Evolutionary conservation across 306 rosid species (phyloP), one percentile per base, ranked within the genome.

Genomic region (Leucaena leucocephala): DNA sequence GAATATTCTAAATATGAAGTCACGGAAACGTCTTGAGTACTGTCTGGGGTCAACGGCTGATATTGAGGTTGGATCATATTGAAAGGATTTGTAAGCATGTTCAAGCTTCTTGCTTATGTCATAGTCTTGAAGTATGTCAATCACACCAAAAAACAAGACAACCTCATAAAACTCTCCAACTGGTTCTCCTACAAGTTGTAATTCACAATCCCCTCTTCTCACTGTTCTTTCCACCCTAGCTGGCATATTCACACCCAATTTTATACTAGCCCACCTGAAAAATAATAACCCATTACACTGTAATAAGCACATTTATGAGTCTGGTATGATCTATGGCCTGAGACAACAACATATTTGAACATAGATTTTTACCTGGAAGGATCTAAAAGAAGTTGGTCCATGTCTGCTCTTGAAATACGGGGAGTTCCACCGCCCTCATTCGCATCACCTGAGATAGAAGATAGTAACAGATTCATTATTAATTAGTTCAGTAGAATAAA

Each of bases 31-130:
- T 86, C 86, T 88, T 0, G 98, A 94, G 79, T 94, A 94, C 48
- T 90, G 97, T 67, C 65, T 90, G 3, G 98, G 98, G 88, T 94
- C 98, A 13, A 94, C 98, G 0, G 97, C 97, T 50, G 98, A 94
- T 68, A 94, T 94, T 34, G 94, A 94, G 45, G 94, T 92, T 0
- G 98, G 90, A 34, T 94, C 98, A 78, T 92, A 90, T 66, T 94
- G 98, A 76, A 94, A 54, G 83, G 98, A 94, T 82, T 94, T 94
- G 86, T 94, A 94, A 3, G 97, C 98, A 85, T 94, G 98, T 67
- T 94, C 98, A 55, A 94, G 97, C 91, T 94, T 94, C 94, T 94
- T 94, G 91, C 97, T 94, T 43, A 94, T 94, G 83, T 94, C 98
- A 71, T 94, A 94, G 86, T 94, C 98, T 82, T 94, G 98, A 83